Conservation (phyloP, 176 grass and related monocot genomes). For the Zoysia pacifica region DNA sequence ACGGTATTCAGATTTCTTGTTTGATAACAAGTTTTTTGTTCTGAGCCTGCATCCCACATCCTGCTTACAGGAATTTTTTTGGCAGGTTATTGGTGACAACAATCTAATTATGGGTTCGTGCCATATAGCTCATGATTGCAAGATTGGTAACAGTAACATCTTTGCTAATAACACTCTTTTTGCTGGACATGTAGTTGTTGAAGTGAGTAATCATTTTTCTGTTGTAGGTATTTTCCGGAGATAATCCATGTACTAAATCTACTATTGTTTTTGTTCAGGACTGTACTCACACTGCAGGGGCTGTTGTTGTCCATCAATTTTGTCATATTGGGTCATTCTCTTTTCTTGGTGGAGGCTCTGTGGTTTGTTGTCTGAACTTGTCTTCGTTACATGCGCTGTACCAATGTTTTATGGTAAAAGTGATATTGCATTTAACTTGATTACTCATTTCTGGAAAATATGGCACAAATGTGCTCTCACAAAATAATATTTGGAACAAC, state of each 20-base stretch:
- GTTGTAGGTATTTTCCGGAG: slow-evolving; percentile 17
- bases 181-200: slow-evolving; percentile 83
- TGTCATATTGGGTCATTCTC: slow-evolving; percentile 87
- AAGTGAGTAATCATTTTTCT: slow-evolving; percentile 60
- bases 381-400: slow-evolving; percentile 11
- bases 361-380: slow-evolving; percentile 44
- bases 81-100: slow-evolving; percentile 83
- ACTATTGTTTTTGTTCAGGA: slow-evolving; percentile 47
- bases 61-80: slow-evolving; percentile 32
- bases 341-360: slow-evolving; percentile 86
- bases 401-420: background rate
- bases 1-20: slow-evolving; percentile 61
- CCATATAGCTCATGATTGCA: slow-evolving; percentile 95
- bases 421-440: background rate
- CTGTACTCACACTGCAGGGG: slow-evolving; percentile 66
- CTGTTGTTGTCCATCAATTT: slow-evolving; percentile 89
- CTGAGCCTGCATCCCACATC: background rate
- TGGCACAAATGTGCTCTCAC: background rate
- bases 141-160: slow-evolving; percentile 86
- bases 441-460: slow-evolving; percentile 2
- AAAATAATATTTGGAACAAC: slow-evolving; percentile 19
- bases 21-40: slow-evolving; percentile 28
- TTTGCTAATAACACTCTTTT: slow-evolving; percentile 93
- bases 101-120: slow-evolving; percentile 94
- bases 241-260: background rate